phyloP scores from a whole-genome alignment of 192 early-diverging fungal genomes.

The Coemansia sp. region DNA sequence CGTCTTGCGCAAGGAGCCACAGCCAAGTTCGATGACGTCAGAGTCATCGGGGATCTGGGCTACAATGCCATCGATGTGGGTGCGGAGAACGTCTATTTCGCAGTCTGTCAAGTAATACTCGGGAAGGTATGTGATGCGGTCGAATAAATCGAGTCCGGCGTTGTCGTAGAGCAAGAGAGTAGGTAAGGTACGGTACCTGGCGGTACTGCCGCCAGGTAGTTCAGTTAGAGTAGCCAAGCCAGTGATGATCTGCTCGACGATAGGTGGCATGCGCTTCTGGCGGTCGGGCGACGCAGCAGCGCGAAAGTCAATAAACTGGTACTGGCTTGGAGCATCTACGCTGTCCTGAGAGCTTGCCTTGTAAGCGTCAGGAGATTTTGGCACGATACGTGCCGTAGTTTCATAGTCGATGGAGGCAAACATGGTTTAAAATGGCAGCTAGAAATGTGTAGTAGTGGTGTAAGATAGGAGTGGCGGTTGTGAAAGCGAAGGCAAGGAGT shows the following conservation, averaged over 20 bases:
- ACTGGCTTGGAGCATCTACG: background rate
- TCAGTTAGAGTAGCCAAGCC: slow-evolving; percentile 23
- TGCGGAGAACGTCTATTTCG: slow-evolving; percentile 82
- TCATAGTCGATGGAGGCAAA: slow-evolving; percentile 5
- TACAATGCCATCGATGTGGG: slow-evolving; percentile 64
- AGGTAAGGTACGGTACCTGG: slow-evolving; percentile 55
- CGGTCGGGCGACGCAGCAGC: slow-evolving; percentile 5
- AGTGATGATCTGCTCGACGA: slow-evolving; percentile 27
- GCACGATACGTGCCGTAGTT: background rate
- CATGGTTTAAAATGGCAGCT: slow-evolving; percentile 4
- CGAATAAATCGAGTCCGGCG: slow-evolving; percentile 83
- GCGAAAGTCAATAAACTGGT: slow-evolving; percentile 41
- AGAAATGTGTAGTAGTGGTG: background rate
- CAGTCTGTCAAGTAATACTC: slow-evolving; percentile 90
- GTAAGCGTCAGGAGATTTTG: background rate
- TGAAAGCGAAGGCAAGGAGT: background rate
- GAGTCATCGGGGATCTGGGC: slow-evolving; percentile 68
- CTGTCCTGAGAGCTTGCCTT: background rate
- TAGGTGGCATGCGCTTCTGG: slow-evolving; percentile 19
- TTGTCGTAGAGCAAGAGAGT: slow-evolving; percentile 88
- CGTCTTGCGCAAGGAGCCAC: slow-evolving; percentile 89
- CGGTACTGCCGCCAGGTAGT: slow-evolving; percentile 20
- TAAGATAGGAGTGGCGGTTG: background rate
- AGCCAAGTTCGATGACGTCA: slow-evolving; percentile 86
- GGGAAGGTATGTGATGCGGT: slow-evolving; percentile 83